phyloP scores from a whole-genome alignment of 75 land plant species.

The Isoetes taiwanensis region DNA sequence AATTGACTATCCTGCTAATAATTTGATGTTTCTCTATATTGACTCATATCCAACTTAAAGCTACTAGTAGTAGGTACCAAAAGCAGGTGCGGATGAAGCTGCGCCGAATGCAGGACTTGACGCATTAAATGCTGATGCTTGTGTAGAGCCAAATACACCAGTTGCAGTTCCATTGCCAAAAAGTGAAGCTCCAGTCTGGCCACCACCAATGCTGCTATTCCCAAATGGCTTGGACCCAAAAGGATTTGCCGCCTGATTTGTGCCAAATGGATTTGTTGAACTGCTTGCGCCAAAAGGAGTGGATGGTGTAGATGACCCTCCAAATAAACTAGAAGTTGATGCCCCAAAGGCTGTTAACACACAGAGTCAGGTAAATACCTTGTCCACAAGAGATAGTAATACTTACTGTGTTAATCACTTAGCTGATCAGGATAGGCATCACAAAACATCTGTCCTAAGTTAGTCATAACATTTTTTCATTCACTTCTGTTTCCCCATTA shows the following conservation, averaged over 20 bases:
- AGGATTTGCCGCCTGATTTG: constrained; percentile 36
- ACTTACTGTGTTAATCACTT: too few species aligned
- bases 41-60: not conserved
- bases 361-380: not conserved
- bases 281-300: constrained; percentile 44
- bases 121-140: constrained; percentile 28
- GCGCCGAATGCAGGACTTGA: constrained; percentile 48
- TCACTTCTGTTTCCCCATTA: not conserved
- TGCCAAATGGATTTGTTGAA: constrained; percentile 32
- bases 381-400: not conserved
- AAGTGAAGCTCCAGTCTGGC: constrained; percentile 53
- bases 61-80: constrained; percentile 3
- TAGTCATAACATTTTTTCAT: too few species aligned
- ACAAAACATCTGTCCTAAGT: not conserved
- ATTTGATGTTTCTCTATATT: too few species aligned
- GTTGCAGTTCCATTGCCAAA: constrained; percentile 78
- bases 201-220: constrained; percentile 55
- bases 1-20: too few species aligned
- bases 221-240: constrained; percentile 78
- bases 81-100: constrained; percentile 1
- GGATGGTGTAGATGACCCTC: constrained; percentile 13
- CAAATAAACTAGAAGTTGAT: constrained; percentile 56
- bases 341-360: constrained; percentile 62
- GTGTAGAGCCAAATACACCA: constrained; percentile 74
- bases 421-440: not conserved